Base-by-base conservation (phyloP, 2,329 filamentous ascomycete species). In the Neofusicoccum sp. region DNA sequence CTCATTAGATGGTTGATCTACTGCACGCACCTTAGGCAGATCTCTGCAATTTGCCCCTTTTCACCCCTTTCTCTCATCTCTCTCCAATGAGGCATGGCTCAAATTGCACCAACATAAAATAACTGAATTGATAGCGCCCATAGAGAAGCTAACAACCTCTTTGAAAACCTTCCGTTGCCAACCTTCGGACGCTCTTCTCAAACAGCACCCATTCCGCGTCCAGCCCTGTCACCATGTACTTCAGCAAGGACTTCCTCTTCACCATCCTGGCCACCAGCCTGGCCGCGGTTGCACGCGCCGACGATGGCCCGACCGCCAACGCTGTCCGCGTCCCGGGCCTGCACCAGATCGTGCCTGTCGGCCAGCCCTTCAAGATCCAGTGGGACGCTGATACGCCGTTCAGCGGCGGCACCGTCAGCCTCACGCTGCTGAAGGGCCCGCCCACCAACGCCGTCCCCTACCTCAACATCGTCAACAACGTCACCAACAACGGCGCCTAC, bases 401-500 rank as follows among this genome's bases (percentile, higher is more conserved):
- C 59, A 14, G 38, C 14, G 54, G 36, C 30, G 79, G 78, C 67
- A 78, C 75, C 36, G 76, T 87, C 69, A 82, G 83, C 16, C 75
- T 88, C 61, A 71, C 84, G 62, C 82, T 88, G 65, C 81, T 86
- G 65, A 81, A 81, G 69, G 85, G 85, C 40, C 84, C 84, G 31
- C 76, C 79, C 65, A 76, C 62, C 72, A 84, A 87, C 75, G 78
- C 84, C 48, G 66, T 77, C 38, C 79, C 81, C 44, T 72, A 83
- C 65, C 73, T 75, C 65, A 75, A 80, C 62, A 78, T 85, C 64
- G 80, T 78, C 63, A 71, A 66, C 24, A 70, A 71, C 64, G 82
- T 84, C 71, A 63, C 71, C 68, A 87, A 88, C 81, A 77, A 70
- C 62, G 86, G 85, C 63, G 70, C 67, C 64, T 86, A 77, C 78